Base-by-base conservation (phyloP, 345 rosid genomes). In the Chamaenerion angustifolium region DNA sequence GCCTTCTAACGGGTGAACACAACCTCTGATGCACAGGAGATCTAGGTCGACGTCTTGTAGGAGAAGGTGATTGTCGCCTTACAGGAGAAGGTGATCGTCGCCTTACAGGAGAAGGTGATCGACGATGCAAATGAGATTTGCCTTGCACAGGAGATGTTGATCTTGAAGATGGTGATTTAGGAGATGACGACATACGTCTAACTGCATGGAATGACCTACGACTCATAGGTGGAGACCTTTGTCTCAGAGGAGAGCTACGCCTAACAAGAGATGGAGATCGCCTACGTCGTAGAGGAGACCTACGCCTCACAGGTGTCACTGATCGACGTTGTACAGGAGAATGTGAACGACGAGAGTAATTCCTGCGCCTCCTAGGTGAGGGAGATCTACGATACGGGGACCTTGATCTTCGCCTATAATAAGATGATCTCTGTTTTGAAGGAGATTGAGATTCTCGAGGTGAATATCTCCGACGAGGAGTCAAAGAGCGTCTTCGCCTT, bases 381-480 rank as follows among this genome's bases (percentile, higher is more conserved):
- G 74, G 78, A 35, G 81, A 75, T 58, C 77, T 58, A 13, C 63
- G 66, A 17, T 49, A 27, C 25, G 74, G 55, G 42, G 87, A 83
- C 31, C 83, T 79, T 49, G 87, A 79, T 48, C 82, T 73, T 42
- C 56, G 71, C 61, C 73, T 67, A 42, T 56, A 64, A 71, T 75
- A 56, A 2, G 71, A 69, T 41, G 71, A 56, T 61, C 72, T 79
- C 62, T 68, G 67, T 63, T 77, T 69, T 42, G 71, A 65, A 49
- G 88, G 94, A 57, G 86, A 78, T 50, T 49, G 55, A 21, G 90
- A 74, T 19, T 46, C 65, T 37, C 56, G 67, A 42, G 82, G 75
- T 31, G 81, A 62, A 63, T 56, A 68, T 68, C 75, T 69, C 54
- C 64, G 43, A 35, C 53, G 71, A 51, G 77, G 75, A 6, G 76